Conservation (phyloP, 768 basidiomycete genomes). For the Phlebiopsis gigantea region DNA sequence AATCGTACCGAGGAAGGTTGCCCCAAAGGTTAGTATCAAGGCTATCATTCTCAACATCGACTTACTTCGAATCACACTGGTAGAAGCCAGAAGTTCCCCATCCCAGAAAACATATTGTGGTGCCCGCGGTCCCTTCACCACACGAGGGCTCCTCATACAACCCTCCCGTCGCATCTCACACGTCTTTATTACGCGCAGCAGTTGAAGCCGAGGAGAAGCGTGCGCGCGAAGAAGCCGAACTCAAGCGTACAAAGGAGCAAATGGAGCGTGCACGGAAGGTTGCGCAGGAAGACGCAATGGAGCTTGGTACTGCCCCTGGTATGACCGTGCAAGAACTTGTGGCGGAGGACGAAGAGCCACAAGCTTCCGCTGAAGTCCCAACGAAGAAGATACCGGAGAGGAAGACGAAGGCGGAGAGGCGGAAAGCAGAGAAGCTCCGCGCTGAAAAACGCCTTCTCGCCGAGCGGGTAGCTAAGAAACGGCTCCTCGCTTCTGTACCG, state of each 20-base stretch:
- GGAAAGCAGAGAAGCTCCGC: constrained; percentile 56
- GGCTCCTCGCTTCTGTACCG: constrained; percentile 53
- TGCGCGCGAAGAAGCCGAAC: constrained; percentile 46
- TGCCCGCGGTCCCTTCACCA: constrained; percentile 65
- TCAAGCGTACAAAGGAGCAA: constrained; percentile 48
- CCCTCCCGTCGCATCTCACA: constrained; percentile 69
- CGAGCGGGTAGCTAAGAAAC: constrained; percentile 55
- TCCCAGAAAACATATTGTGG: constrained; percentile 47
- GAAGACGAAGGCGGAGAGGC: constrained; percentile 64
- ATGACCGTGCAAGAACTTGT: constrained; percentile 49
- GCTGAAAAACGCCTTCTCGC: constrained; percentile 69
- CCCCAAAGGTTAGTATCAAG: constrained; percentile 43
- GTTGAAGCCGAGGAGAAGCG: constrained; percentile 59
- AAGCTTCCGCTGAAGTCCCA: constrained; percentile 24
- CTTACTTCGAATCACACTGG: no score
- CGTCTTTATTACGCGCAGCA: constrained; percentile 63
- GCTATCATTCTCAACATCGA: not conserved
- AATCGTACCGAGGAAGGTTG: constrained; percentile 26
- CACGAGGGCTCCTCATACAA: constrained; percentile 89
- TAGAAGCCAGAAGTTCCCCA: constrained; percentile 46
- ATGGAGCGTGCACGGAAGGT: constrained; percentile 43
- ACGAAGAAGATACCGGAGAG: constrained; percentile 38
- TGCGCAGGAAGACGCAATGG: constrained; percentile 25
- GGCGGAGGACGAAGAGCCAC: constrained; percentile 27
- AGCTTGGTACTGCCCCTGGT: constrained; percentile 43